Evolutionary conservation across 2,329 filamentous ascomycete species (phyloP), one percentile per base, ranked within the genome.

Genomic region (Aspergillus neoniger): DNA sequence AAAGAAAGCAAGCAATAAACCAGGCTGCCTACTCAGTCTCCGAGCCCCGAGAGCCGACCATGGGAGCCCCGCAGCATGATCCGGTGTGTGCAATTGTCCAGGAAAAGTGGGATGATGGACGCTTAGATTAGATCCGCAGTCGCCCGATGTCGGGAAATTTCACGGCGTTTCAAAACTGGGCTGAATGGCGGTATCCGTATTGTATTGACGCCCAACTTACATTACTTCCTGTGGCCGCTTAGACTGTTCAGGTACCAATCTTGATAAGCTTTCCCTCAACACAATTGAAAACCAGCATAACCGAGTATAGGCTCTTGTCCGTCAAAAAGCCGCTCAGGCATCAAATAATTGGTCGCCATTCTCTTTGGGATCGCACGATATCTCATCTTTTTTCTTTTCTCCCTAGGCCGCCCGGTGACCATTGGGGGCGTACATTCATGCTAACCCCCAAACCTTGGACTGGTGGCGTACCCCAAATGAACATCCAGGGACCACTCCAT

Each of bases 51-150:
- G 30, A 50, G 17, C 49, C 28, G 49, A 52, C 39, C 53, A 19
- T 28, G 25, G 32, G 44, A 21, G 58, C 58, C 58, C 58, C 58
- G 53, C 56, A 55, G 51, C 19, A 32, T 23, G 19, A 21, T 38
- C 44, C 56, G 47, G 51, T 39, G 56, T 39, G 56, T 30, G 59
- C 36, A 52, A 55, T 55, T 43, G 60, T 44, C 41, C 41, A 54
- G 54, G 44, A 61, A 36, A 63, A 58, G 47, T 57, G 56, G 56
- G 51, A 41, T 43, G 53, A 55, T 55, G 53, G 52, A 62, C 57
- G 52, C 57, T 61, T 55, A 61, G 64, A 67, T 64, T 65, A 67
- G 64, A 69, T 68, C 67, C 62, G 60, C 62, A 58, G 50, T 63
- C 32, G 60, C 62, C 67, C 66, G 66, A 69, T 67, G 63, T 67